phyloP scores from a whole-genome alignment of 257 asterid species.

The Solanum appendiculatum region DNA sequence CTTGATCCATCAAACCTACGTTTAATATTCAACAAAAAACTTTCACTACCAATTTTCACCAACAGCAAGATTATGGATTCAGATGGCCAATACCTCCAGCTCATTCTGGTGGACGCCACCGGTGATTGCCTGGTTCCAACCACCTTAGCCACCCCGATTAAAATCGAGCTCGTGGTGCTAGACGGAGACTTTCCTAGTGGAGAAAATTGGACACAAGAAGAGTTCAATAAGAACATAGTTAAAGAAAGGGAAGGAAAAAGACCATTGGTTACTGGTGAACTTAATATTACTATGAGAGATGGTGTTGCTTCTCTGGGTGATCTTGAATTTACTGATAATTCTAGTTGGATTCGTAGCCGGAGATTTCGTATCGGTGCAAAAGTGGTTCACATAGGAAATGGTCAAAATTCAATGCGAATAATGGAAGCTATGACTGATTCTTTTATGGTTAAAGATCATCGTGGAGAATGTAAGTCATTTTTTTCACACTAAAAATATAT shows the following conservation, averaged over 20 bases:
- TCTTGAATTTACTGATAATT: conserved; percentile 59
- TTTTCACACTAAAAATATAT: not conserved
- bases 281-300: conserved; percentile 32
- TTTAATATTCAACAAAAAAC: conserved; percentile 23
- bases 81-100: conserved; percentile 22
- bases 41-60: conserved; percentile 52
- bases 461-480: conserved; percentile 54
- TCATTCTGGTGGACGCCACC: conserved; percentile 21
- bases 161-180: conserved; percentile 44
- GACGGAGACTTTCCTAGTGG: conserved; percentile 49
- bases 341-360: conserved; percentile 72
- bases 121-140: conserved; percentile 3
- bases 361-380: conserved; percentile 55
- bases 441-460: conserved; percentile 64
- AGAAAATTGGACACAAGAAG: conserved; percentile 24
- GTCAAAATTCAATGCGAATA: conserved; percentile 2
- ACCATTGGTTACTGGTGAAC: conserved; percentile 56
- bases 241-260: conserved; percentile 57
- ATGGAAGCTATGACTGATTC: conserved; percentile 53
- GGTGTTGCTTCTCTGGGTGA: conserved; percentile 43
- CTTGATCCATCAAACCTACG: conserved; percentile 11
- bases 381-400: conserved; percentile 10
- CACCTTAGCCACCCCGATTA: conserved; percentile 16
- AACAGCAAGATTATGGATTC: conserved; percentile 35
- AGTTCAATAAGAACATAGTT: conserved; percentile 26